phyloP scores from a whole-genome alignment of 345 rosid species.

The Mallotus nudiflorus region DNA sequence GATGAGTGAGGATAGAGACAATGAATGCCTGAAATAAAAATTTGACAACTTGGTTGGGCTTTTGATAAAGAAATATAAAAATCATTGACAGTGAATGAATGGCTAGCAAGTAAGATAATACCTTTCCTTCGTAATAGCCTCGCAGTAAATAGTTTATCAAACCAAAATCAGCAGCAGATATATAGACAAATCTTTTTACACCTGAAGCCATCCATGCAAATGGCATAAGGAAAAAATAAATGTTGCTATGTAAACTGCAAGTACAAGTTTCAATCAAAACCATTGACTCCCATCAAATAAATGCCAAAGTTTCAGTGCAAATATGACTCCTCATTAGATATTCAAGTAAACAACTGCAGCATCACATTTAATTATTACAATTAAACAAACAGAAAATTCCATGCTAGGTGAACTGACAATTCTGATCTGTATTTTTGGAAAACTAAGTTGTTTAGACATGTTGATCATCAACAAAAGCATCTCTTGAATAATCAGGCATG shows the following conservation, averaged over 20 bases:
- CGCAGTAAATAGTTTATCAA: conserved; percentile 41
- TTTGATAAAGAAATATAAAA: too few relatives aligned
- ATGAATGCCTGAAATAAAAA: neutral
- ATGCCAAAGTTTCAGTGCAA: neutral
- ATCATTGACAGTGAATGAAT: too few relatives aligned
- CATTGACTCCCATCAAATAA: neutral
- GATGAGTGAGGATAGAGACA: neutral
- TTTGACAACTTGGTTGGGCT: neutral
- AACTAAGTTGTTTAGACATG: too few relatives aligned
- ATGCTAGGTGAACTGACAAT: neutral
- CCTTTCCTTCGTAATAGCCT: conserved; percentile 70
- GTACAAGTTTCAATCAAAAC: neutral
- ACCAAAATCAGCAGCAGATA: conserved; percentile 70
- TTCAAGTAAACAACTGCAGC: neutral
- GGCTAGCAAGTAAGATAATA: conserved; percentile 20
- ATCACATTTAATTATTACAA: neutral
- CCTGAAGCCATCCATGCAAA: conserved; percentile 32
- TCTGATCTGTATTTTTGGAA: too few relatives aligned
- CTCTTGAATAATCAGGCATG: neutral
- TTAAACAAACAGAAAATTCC: neutral
- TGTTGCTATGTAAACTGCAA: neutral
- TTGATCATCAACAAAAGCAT: too few relatives aligned
- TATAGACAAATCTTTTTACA: conserved; percentile 56
- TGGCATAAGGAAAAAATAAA: neutral
- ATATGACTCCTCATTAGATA: neutral